Conservation (phyloP, 75 land plant species). For the Cunninghamia lanceolata region DNA sequence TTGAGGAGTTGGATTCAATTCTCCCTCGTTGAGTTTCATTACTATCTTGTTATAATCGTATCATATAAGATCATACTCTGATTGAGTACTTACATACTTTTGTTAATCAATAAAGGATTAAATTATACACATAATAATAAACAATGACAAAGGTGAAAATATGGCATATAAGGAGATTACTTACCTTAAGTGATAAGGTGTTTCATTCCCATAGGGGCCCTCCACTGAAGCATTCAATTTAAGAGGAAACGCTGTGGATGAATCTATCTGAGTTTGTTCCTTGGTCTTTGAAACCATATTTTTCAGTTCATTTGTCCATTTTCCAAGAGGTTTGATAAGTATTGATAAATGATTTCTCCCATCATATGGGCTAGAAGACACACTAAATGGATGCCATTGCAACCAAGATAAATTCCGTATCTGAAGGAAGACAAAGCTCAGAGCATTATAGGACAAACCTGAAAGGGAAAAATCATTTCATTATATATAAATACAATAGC, state of each 20-base stretch:
- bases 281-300: conserved; percentile 15
- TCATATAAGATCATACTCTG: neutral
- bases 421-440: conserved; percentile 85
- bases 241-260: conserved; percentile 9
- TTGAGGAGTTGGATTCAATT: neutral
- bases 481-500: neutral
- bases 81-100: neutral
- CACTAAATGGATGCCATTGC: conserved; percentile 99
- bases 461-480: conserved; percentile 10
- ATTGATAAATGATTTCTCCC: conserved; percentile 56
- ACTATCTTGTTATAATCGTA: neutral
- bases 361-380: conserved; percentile 86
- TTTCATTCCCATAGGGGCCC: conserved; percentile 96
- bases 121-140: neutral
- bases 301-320: conserved; percentile 59
- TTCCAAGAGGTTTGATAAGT: conserved; percentile 85
- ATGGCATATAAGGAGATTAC: neutral
- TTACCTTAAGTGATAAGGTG: conserved; percentile 65
- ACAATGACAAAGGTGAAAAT: neutral
- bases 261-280: conserved; percentile 15
- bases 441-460: conserved; percentile 80
- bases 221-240: conserved; percentile 68
- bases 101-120: neutral
- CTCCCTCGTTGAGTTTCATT: neutral
- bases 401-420: conserved; percentile 69